These are phyloP conservation scores for Pestalotiopsis sp. DNA, from an alignment of 2,329 filamentous ascomycete genomes.

Conservation along the genomic window DNA sequence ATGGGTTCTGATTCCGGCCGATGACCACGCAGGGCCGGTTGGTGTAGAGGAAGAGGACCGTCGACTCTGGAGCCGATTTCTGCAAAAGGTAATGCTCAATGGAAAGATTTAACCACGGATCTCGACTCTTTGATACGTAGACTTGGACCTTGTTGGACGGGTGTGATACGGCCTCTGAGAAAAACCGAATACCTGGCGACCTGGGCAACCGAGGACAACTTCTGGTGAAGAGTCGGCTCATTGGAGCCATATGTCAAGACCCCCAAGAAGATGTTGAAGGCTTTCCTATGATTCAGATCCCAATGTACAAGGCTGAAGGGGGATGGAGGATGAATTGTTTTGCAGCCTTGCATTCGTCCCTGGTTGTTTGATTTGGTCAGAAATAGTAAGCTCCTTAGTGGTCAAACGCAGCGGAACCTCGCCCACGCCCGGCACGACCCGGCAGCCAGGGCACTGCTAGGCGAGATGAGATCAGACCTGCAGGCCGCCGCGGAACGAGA, in stretches of 20 bases:
- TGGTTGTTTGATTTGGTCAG: not conserved
- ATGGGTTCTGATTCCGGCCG: conserved; percentile 96
- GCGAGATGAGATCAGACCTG: not conserved
- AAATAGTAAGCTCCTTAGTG: not conserved
- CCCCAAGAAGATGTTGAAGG: too few relatives aligned
- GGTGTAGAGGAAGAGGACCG: conserved; percentile 81
- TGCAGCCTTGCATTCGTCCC: conserved; percentile 8
- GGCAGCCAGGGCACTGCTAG: not conserved
- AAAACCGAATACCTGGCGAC: conserved; percentile 14
- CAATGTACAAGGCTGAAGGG: conserved; percentile 4
- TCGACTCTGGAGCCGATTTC: conserved; percentile 69
- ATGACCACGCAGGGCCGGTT: conserved; percentile 88
- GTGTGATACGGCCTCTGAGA: conserved; percentile 40
- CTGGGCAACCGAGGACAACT: conserved; percentile 4
- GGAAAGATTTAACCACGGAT: conserved; percentile 89
- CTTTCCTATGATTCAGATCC: not conserved
- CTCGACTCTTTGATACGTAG: conserved; percentile 66
- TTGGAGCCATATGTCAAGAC: conserved; percentile 9
- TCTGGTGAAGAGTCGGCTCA: conserved; percentile 3
- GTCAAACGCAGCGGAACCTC: not conserved
- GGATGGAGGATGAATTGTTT: not conserved
- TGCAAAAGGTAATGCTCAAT: conserved; percentile 89
- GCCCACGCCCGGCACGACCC: not conserved
- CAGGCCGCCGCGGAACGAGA: not conserved
- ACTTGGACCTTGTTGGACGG: conserved; percentile 59